Base-by-base conservation (phyloP, 1,284 basidiomycete species). In the Sanghuangporus baumii region DNA sequence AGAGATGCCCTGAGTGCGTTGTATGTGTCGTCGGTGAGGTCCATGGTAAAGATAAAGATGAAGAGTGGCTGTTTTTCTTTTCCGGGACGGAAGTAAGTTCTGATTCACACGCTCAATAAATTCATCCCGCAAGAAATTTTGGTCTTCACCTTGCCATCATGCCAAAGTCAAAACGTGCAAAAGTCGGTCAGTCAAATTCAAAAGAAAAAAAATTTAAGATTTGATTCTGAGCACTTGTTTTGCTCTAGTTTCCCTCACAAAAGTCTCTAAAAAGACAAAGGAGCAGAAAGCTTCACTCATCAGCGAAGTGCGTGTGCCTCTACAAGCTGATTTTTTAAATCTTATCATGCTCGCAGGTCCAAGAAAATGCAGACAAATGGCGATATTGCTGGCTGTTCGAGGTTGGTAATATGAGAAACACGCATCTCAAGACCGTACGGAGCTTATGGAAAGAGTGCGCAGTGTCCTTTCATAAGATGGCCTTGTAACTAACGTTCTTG, bases 341-440 rank as follows among this genome's bases (percentile, higher is more conserved):
- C 36, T 11, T 20, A 58, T 61, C 47, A 38, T 59, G 60, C 56
- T 65, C 48, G 12, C 47, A 93, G 91, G 77, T 94, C 55, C 89
- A 91, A 80, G 81, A 81, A 72, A 85, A 86, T 74, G 76, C 83
- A 38, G 93, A 95, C 70, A 89, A 93, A 78, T 97, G 91, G 86
- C 85, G 88, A 68, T 97, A 96, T 75, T 90, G 93, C 75, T 99
- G 95, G 94, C 75, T 98, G 37, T 97, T 99, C 74, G 88, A 90
- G 69, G 91, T 98, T 31, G 94, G 94, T 47, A 88, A 94, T 71
- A 96, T 98, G 93, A 85, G 96, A 64, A 98, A 96, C 78, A 81
- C 93, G 46, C 91, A 95, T 75, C 79, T 99, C 51, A 95, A 98
- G 80, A 95, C 94, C 66, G 93, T 98, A 51, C 84, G 96, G 68